Base-by-base conservation (phyloP, 2,329 filamentous ascomycete species). In the Lachnellula cervina region DNA sequence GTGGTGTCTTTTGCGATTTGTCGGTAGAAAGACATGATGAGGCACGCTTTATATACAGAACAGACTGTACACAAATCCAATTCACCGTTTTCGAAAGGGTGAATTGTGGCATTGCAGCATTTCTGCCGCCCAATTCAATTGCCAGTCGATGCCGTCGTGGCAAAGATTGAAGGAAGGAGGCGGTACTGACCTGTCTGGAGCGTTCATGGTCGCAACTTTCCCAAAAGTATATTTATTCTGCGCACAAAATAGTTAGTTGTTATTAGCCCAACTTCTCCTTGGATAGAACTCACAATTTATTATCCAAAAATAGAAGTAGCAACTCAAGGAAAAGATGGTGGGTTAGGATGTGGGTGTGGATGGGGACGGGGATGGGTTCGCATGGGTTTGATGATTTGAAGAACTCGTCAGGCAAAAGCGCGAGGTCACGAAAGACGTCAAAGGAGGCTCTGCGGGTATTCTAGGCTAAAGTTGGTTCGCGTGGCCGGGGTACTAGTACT, bases 151-250 rank as follows among this genome's bases (percentile, higher is more conserved):
- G 14, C 17, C 23, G 17, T 13, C 17, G 43, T 38, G n/a, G 13
- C 14, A 21, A 37, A 34, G 34, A 38, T 13, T 32, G 9, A 47
- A 35, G 49, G 52, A 53, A 54, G 48, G 52, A 44, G 44, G 46
- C 55, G 51, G 35, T 9, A 69, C 74, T 70, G 72, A 81, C 79
- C 76, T 73, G 60, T 78, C 76, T 63, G 76, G 76, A 17, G 76
- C 76, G 69, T 82, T 82, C 79, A 81, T 82, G 3, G 38, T 51
- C 64, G 65, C 58, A 23, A 52, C 23, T 52, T n/a, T 44, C 19
- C 38, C 16, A 44, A 44, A 21, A 44, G 9, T 9, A 32, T 32
- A 13, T 35, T 23, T 32, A 13, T 35, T 23, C 25, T n/a, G 19
- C 11, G 3, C 19, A 11, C n/a, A 40, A 38, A n/a, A 23, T 23